These are phyloP conservation scores for Schizosaccharomyces pombe DNA, from an alignment of 805 yeast genomes.

Conservation along the genomic window DNA sequence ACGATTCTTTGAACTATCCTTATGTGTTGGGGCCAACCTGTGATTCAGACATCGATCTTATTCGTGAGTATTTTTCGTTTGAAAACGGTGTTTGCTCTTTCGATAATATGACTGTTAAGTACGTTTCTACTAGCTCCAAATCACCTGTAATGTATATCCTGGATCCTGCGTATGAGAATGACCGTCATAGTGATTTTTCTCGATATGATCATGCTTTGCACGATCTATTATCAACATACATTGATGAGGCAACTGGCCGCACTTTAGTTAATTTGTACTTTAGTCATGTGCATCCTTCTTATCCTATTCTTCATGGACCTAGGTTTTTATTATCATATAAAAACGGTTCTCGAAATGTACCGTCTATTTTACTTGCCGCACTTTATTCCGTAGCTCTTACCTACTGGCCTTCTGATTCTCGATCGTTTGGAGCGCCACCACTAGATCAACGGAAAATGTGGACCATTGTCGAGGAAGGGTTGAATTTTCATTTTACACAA, in stretches of 20 bases:
- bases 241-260: not conserved
- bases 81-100: not conserved
- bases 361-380: not conserved
- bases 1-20: not conserved
- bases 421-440: not conserved
- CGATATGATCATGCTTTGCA: not conserved
- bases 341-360: not conserved
- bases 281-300: not conserved
- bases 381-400: not conserved
- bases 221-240: not conserved
- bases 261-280: not conserved
- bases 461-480: not conserved
- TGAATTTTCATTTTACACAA: not conserved
- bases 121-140: not conserved
- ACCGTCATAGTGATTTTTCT: not conserved
- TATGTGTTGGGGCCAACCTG: not conserved
- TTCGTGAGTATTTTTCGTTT: not conserved
- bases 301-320: not conserved
- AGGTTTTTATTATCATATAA: not conserved
- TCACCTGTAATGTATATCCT: not conserved
- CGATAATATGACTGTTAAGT: not conserved
- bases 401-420: not conserved
- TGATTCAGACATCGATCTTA: not conserved
- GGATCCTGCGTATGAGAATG: not conserved
- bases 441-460: not conserved